phyloP scores from a whole-genome alignment of 331 rosid species.

The Acacia pycnantha region DNA sequence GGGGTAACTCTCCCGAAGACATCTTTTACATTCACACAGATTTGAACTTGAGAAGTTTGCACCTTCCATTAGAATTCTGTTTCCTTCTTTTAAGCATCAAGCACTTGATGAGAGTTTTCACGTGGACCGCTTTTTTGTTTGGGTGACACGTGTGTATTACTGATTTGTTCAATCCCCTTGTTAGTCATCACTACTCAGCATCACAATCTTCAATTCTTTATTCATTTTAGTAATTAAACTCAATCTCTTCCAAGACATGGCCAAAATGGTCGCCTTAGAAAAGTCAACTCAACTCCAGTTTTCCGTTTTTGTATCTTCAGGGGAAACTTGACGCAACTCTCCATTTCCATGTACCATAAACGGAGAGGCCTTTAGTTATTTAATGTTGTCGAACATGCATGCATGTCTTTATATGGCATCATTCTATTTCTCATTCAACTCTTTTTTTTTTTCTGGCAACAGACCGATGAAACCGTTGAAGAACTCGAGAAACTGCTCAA shows the following conservation, averaged over 20 bases:
- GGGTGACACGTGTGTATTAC: constrained; percentile 40
- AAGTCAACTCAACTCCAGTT: neutral
- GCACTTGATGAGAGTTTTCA: constrained; percentile 3
- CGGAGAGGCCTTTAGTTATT: neutral
- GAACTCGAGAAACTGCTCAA: constrained; percentile 71
- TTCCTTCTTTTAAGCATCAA: no score
- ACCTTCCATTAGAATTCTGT: no score
- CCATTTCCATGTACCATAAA: neutral
- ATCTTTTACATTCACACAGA: no score
- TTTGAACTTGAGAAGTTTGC: no score
- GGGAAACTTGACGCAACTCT: neutral
- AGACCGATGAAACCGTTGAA: constrained; percentile 82
- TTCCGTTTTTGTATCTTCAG: neutral
- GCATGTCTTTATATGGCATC: no score
- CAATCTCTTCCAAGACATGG: neutral
- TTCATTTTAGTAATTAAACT: neutral
- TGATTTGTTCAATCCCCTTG: constrained; percentile 18
- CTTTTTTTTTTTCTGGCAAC: neutral
- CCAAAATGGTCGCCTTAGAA: neutral
- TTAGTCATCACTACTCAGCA: constrained; percentile 15
- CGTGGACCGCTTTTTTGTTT: constrained; percentile 28
- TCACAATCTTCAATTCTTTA: no score
- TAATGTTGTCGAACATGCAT: neutral
- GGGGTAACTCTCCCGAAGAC: no score
- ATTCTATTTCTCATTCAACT: neutral